Conservation (phyloP, 2,329 filamentous ascomycete genomes). For the Sporothrix curviconia region DNA sequence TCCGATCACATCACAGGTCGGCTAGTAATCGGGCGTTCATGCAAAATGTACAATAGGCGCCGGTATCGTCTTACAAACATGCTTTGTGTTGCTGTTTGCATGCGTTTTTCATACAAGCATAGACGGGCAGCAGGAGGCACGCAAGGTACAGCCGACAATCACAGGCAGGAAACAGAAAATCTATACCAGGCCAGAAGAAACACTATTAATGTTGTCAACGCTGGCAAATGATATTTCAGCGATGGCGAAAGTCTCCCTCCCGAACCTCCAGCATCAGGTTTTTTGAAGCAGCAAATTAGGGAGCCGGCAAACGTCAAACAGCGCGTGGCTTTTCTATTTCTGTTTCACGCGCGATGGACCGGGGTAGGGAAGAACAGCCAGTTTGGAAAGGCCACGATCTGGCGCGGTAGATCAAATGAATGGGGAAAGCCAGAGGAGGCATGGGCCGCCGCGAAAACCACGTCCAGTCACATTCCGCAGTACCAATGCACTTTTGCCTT, state of each 20-base stretch:
- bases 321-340: conserved; percentile 6
- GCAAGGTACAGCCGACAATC: background rate
- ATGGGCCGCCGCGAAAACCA: too few relatives aligned
- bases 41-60: background rate
- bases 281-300: background rate
- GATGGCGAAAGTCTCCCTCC: too few relatives aligned
- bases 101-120: background rate
- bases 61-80: conserved; percentile 1
- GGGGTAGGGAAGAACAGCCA: background rate
- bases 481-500: too few relatives aligned
- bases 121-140: background rate
- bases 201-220: too few relatives aligned
- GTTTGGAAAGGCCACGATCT: background rate
- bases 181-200: too few relatives aligned
- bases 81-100: background rate
- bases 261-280: too few relatives aligned
- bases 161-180: background rate
- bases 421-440: background rate
- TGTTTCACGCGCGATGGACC: background rate
- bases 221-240: too few relatives aligned
- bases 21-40: too few relatives aligned
- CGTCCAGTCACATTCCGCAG: too few relatives aligned
- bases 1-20: background rate
- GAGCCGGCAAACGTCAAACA: background rate
- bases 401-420: background rate